Conservation (phyloP, 768 basidiomycete species). For the Tricholoma matsutake region DNA sequence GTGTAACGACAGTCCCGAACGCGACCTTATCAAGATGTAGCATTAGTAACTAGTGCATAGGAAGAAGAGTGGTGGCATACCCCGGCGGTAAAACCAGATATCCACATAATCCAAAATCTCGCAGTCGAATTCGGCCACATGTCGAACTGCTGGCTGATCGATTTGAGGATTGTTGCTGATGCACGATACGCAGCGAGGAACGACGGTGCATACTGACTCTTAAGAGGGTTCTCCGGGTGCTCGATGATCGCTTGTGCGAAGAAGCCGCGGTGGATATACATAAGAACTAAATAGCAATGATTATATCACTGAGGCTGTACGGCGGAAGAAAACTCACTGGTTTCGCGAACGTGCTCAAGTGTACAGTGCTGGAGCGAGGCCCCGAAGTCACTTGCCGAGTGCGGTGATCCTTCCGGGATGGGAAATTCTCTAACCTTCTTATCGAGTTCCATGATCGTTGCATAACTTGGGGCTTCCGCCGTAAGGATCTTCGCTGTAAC, state of each 20-base stretch:
- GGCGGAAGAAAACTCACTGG: conserved; percentile 28
- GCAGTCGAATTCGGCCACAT: conserved; percentile 45
- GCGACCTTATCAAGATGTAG: conserved; percentile 47
- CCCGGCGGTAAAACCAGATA: conserved; percentile 53
- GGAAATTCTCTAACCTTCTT: conserved; percentile 62
- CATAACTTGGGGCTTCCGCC: conserved; percentile 60
- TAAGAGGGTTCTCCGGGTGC: conserved; percentile 61
- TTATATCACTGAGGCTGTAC: background rate
- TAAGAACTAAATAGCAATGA: conserved; percentile 38
- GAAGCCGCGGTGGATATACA: conserved; percentile 65
- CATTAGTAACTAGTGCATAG: background rate
- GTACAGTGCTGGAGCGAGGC: conserved; percentile 44
- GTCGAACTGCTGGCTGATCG: conserved; percentile 45
- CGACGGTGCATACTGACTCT: conserved; percentile 60
- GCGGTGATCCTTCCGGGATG: conserved; percentile 12
- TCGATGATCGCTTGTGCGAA: conserved; percentile 73
- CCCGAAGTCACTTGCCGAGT: conserved; percentile 22
- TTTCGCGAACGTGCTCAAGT: conserved; percentile 47
- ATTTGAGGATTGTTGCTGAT: conserved; percentile 53
- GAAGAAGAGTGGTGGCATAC: conserved; percentile 28
- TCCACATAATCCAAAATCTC: conserved; percentile 64
- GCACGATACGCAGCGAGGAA: conserved; percentile 63
- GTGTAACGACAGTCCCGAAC: conserved; percentile 75
- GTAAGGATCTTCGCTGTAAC: conserved; percentile 61
- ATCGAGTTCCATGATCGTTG: conserved; percentile 66